These are phyloP conservation scores for Mycosphaerella sp. DNA, from an alignment of 2,329 filamentous ascomycete genomes.

Conservation along the genomic window DNA sequence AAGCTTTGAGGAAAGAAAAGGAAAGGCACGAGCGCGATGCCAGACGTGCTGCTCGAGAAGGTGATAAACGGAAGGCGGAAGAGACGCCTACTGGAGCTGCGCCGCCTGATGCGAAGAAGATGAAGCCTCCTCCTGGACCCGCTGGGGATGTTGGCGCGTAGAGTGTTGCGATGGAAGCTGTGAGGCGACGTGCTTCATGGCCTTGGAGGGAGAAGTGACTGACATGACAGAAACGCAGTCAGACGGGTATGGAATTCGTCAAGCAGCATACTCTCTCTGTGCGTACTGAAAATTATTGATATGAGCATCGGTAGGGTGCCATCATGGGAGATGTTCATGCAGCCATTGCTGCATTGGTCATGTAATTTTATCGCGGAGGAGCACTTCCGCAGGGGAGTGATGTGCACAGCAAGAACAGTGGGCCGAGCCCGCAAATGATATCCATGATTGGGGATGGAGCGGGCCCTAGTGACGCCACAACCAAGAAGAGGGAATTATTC, in stretches of 20 bases:
- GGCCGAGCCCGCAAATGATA: background rate
- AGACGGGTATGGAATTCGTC: background rate
- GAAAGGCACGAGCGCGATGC: constrained; percentile 59
- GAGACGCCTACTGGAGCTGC: constrained; percentile 17
- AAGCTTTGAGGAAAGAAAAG: constrained; percentile 84
- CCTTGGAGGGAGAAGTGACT: background rate
- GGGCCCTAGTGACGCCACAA: background rate
- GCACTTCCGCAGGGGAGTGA: too few species aligned
- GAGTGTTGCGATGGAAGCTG: constrained; percentile 4
- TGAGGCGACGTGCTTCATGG: constrained; percentile 5
- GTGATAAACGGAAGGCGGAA: constrained; percentile 34
- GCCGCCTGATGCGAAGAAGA: constrained; percentile 22
- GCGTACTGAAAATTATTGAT: background rate
- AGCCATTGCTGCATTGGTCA: too few species aligned
- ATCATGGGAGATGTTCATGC: too few species aligned
- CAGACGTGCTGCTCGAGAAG: constrained; percentile 42
- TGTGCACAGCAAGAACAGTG: too few species aligned
- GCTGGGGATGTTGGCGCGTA: constrained; percentile 5
- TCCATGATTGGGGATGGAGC: background rate
- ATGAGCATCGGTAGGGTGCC: background rate
- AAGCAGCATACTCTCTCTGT: background rate
- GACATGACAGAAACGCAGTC: background rate
- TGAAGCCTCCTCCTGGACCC: constrained; percentile 16
- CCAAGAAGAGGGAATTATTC: background rate
- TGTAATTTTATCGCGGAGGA: too few species aligned